Conservation (phyloP, 495 filamentous ascomycete species). For the Baudoinia panamericana region DNA sequence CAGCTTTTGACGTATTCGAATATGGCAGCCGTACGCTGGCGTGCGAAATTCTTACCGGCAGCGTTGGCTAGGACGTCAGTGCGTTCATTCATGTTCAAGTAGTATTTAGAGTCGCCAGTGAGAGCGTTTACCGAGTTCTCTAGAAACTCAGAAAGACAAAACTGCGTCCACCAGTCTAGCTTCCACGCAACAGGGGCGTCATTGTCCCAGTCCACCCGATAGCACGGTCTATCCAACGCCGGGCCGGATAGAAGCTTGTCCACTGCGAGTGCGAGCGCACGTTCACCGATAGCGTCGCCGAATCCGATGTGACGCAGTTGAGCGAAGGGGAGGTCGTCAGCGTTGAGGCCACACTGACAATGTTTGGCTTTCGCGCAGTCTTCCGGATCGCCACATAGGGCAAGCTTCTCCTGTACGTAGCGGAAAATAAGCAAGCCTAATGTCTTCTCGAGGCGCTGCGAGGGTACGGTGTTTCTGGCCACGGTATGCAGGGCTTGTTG, state of each 20-base stretch:
- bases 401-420: conserved; percentile 13
- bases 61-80: not conserved
- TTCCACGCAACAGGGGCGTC: conserved; percentile 42
- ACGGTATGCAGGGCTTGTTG: no score
- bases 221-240: conserved; percentile 22
- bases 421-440: conserved; percentile 22
- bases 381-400: not conserved
- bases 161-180: conserved; percentile 39
- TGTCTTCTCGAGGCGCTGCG: conserved; percentile 22
- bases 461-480: conserved; percentile 17
- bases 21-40: conserved; percentile 29
- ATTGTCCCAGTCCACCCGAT: conserved; percentile 27
- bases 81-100: no score
- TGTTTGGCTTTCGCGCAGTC: not conserved
- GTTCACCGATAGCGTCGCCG: conserved; percentile 53
- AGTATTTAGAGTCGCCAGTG: not conserved
- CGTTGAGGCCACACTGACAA: conserved; percentile 3
- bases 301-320: conserved; percentile 57
- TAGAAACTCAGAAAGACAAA: conserved; percentile 20
- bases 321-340: conserved; percentile 7
- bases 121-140: conserved; percentile 9
- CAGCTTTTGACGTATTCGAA: conserved; percentile 82
- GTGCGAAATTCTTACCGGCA: conserved; percentile 8
- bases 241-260: conserved; percentile 21
- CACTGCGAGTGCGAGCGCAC: conserved; percentile 16